Conservation (phyloP, 2,329 filamentous ascomycete genomes). For the Phymatotrichopsis omnivora region DNA sequence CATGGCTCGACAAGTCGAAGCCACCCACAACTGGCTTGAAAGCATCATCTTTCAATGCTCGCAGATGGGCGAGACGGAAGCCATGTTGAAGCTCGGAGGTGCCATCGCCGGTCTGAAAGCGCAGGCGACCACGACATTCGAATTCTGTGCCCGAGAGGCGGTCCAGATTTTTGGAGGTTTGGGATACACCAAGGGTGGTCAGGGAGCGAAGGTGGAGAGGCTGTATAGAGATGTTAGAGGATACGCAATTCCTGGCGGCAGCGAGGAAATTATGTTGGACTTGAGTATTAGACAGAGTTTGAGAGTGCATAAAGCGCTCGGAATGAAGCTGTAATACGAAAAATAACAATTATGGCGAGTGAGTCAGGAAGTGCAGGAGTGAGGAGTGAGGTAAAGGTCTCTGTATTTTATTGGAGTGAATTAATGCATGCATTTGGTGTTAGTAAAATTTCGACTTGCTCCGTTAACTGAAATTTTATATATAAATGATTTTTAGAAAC, state of each 20-base stretch:
- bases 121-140: slow-evolving; percentile 85
- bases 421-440: too few relatives aligned
- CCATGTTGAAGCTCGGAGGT: slow-evolving; percentile 89
- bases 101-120: slow-evolving; percentile 92
- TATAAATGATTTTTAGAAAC: too few relatives aligned
- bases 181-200: slow-evolving; percentile 83
- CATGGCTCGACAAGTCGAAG: slow-evolving; percentile 97
- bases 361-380: too few relatives aligned
- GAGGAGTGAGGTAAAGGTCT: too few relatives aligned
- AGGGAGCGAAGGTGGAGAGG: slow-evolving; percentile 90
- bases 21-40: slow-evolving; percentile 94
- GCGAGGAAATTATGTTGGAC: slow-evolving; percentile 98
- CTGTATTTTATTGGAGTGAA: too few relatives aligned
- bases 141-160: slow-evolving; percentile 94
- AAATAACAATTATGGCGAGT: neutral
- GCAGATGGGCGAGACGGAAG: slow-evolving; percentile 87
- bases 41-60: slow-evolving; percentile 87
- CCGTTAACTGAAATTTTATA: too few relatives aligned
- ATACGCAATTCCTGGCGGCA: slow-evolving; percentile 91
- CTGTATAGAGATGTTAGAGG: slow-evolving; percentile 91
- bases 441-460: too few relatives aligned
- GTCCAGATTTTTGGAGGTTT: slow-evolving; percentile 95
- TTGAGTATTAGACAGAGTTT: slow-evolving; percentile 85
- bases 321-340: slow-evolving; percentile 77
- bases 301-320: slow-evolving; percentile 78